Conservation (phyloP, 2,329 filamentous ascomycete genomes). For the Apiospora hydei region DNA sequence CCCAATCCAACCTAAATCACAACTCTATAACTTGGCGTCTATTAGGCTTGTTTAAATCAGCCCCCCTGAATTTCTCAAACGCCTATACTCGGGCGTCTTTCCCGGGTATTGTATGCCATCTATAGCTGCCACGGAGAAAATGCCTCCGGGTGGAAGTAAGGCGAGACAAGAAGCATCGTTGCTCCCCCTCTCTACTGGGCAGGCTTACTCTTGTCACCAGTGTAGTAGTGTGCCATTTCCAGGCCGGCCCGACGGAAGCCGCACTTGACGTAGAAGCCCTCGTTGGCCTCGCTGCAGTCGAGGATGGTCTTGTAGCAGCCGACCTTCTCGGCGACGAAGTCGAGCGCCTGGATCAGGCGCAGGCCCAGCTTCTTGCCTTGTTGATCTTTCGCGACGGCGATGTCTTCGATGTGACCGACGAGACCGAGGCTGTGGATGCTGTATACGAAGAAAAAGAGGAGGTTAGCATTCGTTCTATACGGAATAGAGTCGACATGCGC, state of each 20-base stretch:
- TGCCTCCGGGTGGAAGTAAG: not conserved
- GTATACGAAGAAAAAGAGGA: constrained; percentile 26
- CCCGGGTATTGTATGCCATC: constrained; percentile 1
- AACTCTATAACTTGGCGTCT: constrained; percentile 18
- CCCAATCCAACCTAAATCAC: constrained; percentile 5
- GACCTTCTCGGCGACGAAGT: constrained; percentile 85
- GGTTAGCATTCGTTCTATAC: constrained; percentile 25
- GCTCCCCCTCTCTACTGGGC: constrained; percentile 32
- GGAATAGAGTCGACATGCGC: not conserved
- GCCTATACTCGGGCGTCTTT: constrained; percentile 6
- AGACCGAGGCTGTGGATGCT: constrained; percentile 82
- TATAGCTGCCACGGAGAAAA: not conserved
- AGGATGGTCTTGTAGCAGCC: constrained; percentile 98
- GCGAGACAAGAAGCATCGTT: constrained; percentile 1
- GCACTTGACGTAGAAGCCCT: constrained; percentile 98
- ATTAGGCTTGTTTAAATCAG: constrained; percentile 13
- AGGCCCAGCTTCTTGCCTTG: constrained; percentile 97
- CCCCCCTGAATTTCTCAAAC: constrained; percentile 2
- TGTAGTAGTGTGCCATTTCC: constrained; percentile 98
- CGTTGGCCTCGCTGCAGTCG: constrained; percentile 94
- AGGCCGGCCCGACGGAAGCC: constrained; percentile 90
- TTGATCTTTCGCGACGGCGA: constrained; percentile 92
- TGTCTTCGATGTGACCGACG: constrained; percentile 97
- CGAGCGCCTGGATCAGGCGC: constrained; percentile 91
- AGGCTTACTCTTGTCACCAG: constrained; percentile 57